Conservation (phyloP, 495 filamentous ascomycete genomes). For the Pyrenula aspistea region DNA sequence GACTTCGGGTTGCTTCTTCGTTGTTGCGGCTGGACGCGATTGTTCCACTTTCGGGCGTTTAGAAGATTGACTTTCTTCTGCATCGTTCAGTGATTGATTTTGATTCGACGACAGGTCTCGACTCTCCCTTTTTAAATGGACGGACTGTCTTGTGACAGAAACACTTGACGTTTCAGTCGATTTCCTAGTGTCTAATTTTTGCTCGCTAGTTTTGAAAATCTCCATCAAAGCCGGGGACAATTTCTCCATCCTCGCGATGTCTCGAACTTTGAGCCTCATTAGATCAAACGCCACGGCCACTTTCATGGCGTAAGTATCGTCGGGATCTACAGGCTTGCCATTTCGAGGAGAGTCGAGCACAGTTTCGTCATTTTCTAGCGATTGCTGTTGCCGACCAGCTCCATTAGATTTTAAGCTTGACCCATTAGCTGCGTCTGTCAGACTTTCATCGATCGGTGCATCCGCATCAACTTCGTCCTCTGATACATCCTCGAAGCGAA, state of each 20-base stretch:
- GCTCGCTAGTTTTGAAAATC: slow-evolving; percentile 40
- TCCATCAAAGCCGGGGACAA: slow-evolving; percentile 62
- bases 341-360: neutral
- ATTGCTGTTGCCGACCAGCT: neutral
- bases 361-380: neutral
- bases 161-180: too few relatives aligned
- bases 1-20: too few relatives aligned
- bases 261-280: slow-evolving; percentile 71
- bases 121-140: too few relatives aligned
- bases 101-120: too few relatives aligned
- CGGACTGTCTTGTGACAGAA: too few relatives aligned
- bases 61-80: neutral
- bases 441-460: slow-evolving; percentile 6
- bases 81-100: too few relatives aligned
- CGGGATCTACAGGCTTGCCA: slow-evolving; percentile 1
- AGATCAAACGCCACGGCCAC: slow-evolving; percentile 79
- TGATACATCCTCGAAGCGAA: slow-evolving; percentile 10
- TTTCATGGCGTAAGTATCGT: slow-evolving; percentile 26
- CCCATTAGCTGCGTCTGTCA: slow-evolving; percentile 1
- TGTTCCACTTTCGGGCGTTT: neutral
- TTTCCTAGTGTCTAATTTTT: neutral
- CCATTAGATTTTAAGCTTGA: neutral
- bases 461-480: slow-evolving; percentile 12
- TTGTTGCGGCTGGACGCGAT: too few relatives aligned
- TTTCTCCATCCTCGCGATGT: slow-evolving; percentile 63